Base-by-base conservation (phyloP, 2,329 filamentous ascomycete species). In the Blumeria graminis region DNA sequence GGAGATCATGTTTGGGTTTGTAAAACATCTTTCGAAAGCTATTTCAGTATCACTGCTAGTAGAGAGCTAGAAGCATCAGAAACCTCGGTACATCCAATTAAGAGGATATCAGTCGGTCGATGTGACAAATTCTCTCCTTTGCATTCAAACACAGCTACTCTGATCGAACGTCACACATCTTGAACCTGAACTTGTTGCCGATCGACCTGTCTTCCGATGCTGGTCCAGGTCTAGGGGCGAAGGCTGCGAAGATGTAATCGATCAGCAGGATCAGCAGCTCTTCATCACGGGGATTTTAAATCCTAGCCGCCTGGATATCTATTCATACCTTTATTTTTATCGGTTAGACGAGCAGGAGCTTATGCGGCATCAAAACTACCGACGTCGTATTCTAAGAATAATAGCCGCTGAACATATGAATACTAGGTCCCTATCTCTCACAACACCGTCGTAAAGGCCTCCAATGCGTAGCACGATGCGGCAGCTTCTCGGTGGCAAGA, bases 391-490 rank as follows among this genome's bases (percentile, higher is more conserved):
- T 11, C 35, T 34, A 52, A 35, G 14, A n/a, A 34, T 32, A 22
- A 22, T 6, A 33, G 11, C 8, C 8, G 32, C 48, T 36, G 34
- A 14, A 39, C 33, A 13, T 39, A 54, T 38, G 33, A 54, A 38
- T 33, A 38, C 36, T 11, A 18, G n/a, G 11, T 22, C n/a, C 10
- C n/a, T 33, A 22, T 35, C 14, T 14, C n/a, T 52, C n/a, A 14
- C 13, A n/a, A 7, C 7, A 18, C 34, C 4, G 9, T 39, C 8
- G 34, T 18, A 36, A 54, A 18, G n/a, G 33, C n/a, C 39, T 54
- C 51, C 51, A 39, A 54, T 54, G 51, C 51, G 51, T 54, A 54
- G 51, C 34, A 54, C 51, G 22, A 54, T 54, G 51, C 33, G 51
- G 39, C 51, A 54, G n/a, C 51, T 54, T 22, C 51, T 54, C 34